Conservation (phyloP, 108 stramenopile species). For the Cyclotella choctawhatcheeana region DNA sequence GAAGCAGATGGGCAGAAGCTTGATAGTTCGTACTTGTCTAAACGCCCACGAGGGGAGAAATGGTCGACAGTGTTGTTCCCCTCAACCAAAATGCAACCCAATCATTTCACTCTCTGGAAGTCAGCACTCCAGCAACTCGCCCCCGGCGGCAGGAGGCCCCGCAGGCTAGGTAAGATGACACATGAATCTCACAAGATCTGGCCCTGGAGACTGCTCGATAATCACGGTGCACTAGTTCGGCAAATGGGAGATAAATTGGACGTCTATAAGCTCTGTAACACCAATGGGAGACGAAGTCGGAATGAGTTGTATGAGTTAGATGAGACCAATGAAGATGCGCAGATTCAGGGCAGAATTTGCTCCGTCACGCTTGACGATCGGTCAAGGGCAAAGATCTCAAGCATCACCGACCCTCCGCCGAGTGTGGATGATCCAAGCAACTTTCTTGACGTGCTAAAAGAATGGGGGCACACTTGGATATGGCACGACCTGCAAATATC, state of each 20-base stretch:
- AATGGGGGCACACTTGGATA: constrained; percentile 2
- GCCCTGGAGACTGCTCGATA: neutral
- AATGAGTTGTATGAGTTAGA: too few relatives aligned
- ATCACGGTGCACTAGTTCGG: neutral
- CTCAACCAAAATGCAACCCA: neutral
- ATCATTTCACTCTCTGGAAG: neutral
- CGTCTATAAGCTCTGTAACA: neutral
- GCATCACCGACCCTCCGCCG: too few relatives aligned
- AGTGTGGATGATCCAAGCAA: neutral
- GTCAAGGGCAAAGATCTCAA: neutral
- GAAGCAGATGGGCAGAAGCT: too few relatives aligned
- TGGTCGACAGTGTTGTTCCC: constrained; percentile 6
- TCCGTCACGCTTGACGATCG: too few relatives aligned
- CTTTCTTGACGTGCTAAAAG: neutral
- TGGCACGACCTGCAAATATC: neutral
- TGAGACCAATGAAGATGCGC: too few relatives aligned
- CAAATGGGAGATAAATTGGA: neutral
- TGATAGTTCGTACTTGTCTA: neutral
- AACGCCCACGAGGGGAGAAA: neutral
- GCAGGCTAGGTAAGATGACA: too few relatives aligned
- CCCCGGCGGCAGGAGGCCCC: too few relatives aligned
- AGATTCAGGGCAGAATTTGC: too few relatives aligned
- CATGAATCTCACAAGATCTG: constrained; percentile 15
- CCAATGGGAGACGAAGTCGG: neutral
- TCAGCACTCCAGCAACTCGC: neutral